Percentiles rank a stretch among this genome's conserved stretches.
Conservation (phyloP, 2,329 filamentous ascomycete genomes). For the Coleophoma crateriformis region DNA sequence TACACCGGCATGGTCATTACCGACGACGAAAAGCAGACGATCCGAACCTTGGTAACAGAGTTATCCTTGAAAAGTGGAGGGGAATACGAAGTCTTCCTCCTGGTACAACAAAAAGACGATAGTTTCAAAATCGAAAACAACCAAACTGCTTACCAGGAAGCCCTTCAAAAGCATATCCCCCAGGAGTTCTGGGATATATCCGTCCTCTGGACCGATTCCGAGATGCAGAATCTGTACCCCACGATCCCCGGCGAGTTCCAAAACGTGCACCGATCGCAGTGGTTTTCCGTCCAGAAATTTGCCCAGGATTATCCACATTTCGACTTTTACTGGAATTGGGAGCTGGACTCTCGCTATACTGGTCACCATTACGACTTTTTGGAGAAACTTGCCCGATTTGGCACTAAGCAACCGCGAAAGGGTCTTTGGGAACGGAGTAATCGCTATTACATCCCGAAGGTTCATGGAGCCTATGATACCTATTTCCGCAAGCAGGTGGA, state of each 20-base stretch:
- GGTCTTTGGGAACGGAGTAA: conserved; percentile 74
- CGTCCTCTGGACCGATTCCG: conserved; percentile 77
- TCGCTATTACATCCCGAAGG: conserved; percentile 69
- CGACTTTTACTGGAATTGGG: conserved; percentile 65
- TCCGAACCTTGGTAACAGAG: conserved; percentile 77
- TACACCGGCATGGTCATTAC: conserved; percentile 3
- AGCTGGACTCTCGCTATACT: conserved; percentile 62
- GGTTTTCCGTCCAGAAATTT: conserved; percentile 60
- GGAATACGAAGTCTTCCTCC: conserved; percentile 77
- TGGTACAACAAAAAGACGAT: conserved; percentile 79
- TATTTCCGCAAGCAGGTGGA: conserved; percentile 59
- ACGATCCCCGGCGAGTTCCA: conserved; percentile 59
- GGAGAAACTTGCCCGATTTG: conserved; percentile 60
- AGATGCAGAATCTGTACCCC: conserved; percentile 75
- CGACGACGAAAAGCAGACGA: conserved; percentile 2
- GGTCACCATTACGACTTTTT: conserved; percentile 71
- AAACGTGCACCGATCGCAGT: conserved; percentile 56
- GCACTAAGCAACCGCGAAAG: conserved; percentile 59
- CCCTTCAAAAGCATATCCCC: conserved; percentile 61
- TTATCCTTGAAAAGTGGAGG: conserved; percentile 71
- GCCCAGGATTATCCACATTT: conserved; percentile 59
- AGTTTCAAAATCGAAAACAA: conserved; percentile 79
- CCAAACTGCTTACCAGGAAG: conserved; percentile 62
- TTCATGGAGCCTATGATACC: conserved; percentile 62
- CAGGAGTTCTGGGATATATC: conserved; percentile 76